Conservation (phyloP, 2,329 filamentous ascomycete species). For the Botrytis aclada region DNA sequence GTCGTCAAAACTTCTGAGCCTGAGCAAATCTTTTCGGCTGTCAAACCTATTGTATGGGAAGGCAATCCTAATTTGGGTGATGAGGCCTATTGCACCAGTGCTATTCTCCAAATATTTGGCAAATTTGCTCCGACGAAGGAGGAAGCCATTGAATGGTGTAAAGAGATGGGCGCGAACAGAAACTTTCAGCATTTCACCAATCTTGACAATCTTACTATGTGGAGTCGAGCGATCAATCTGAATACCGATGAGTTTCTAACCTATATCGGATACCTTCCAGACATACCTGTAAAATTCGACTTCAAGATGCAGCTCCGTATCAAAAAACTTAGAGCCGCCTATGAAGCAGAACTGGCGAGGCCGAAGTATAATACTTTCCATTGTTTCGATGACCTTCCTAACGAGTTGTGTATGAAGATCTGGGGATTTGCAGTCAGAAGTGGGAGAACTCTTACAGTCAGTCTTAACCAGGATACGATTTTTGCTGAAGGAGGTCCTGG, state of each 20-base stretch:
- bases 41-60: not conserved
- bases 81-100: not conserved
- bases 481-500: not conserved
- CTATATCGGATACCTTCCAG: not conserved
- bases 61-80: not conserved
- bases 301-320: not conserved
- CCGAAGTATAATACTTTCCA: constrained; percentile 6
- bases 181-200: constrained; percentile 2
- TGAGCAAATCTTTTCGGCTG: not conserved
- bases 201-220: not conserved
- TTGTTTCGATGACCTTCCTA: not conserved
- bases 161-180: not conserved
- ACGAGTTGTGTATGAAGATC: not conserved
- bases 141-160: not conserved
- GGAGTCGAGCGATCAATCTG: not conserved
- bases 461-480: not conserved
- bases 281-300: not conserved
- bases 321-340: not conserved
- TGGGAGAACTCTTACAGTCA: not conserved
- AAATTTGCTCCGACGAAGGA: not conserved
- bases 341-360: not conserved
- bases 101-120: not conserved
- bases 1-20: not conserved
- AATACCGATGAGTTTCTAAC: not conserved
- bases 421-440: not conserved